These are phyloP conservation scores for Psophocarpus tetragonolobus DNA, from an alignment of 306 rosid species.

Conservation along the genomic window DNA sequence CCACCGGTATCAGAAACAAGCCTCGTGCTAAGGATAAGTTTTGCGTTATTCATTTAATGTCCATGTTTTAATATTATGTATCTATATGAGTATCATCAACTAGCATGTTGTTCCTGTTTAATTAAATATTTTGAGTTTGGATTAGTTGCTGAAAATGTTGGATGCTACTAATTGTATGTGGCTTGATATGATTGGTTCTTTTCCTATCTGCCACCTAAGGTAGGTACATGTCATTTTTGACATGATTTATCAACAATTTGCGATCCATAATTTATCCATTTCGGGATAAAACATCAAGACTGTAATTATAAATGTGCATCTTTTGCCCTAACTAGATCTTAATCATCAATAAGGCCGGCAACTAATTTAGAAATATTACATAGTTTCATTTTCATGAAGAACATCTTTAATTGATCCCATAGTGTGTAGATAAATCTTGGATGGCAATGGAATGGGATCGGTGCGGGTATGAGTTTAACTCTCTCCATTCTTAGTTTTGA, in stretches of 20 bases:
- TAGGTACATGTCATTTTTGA: conserved; percentile 25
- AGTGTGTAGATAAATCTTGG: too few relatives aligned
- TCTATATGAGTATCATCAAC: too few relatives aligned
- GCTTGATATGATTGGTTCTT: conserved; percentile 25
- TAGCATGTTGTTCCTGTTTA: too few relatives aligned
- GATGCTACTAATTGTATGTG: conserved; percentile 1
- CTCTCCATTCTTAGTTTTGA: too few relatives aligned
- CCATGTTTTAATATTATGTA: too few relatives aligned
- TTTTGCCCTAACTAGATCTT: background rate
- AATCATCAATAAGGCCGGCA: background rate
- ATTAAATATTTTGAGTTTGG: too few relatives aligned
- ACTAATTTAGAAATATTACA: background rate
- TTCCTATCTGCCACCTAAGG: background rate
- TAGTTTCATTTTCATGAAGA: background rate
- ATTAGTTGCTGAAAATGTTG: too few relatives aligned
- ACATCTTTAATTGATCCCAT: background rate
- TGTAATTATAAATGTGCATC: background rate
- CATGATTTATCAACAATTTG: conserved; percentile 18
- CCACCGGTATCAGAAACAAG: too few relatives aligned
- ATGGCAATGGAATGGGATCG: too few relatives aligned
- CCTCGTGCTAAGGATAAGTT: too few relatives aligned
- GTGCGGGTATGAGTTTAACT: too few relatives aligned
- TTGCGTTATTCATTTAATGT: too few relatives aligned
- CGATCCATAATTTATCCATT: background rate
- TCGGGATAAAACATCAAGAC: background rate